Base-by-base conservation (phyloP, 1,284 basidiomycete species). In the Ustilago shanxiensis region DNA sequence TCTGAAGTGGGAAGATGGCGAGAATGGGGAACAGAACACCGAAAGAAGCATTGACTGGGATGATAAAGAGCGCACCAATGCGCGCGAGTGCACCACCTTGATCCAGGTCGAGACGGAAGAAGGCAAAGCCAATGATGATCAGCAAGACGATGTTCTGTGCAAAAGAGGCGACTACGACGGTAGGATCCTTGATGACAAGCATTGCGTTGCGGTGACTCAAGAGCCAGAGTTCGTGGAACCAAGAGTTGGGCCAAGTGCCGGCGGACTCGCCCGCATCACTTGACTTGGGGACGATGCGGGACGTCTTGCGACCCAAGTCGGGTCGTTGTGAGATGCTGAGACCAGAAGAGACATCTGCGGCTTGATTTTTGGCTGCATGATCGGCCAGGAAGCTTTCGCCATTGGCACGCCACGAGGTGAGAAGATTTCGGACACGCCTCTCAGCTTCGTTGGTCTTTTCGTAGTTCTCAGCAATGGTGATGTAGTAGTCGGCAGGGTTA, bases 71-170 rank as follows among this genome's bases (percentile, higher is more conserved):
- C 1, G 71, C 74, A 18, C 79, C 79, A 45, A 81, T 60, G 3
- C 79, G 62, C 0, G 74, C 78, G 9, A 81, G 64, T 1, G 77
- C 79, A 9, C 77, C 79, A 9, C 66, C 60, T 44, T 80, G 75
- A 26, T 73, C 55, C 31, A 59, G 8, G 16, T 35, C 22, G 10
- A 79, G 60, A 14, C 79, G 70, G 54, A 80, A 80, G 39, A 80
- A 81, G 20, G 78, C 77, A 11, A 79, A 77, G 1, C 77, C 77
- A 54, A 77, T 73, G 56, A 79, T 66, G 69, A 79, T 73, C 45
- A 77, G 69, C 28, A 79, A 60, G 0, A 73, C 58, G 6, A 74
- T 31, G 55, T 69, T 74, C 29, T 74, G 72, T 7, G 64, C 74
- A 11, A 80, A 69, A 14, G 67, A 65, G 20, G 77, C 74, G 28